Base-by-base conservation (phyloP, 1,284 basidiomycete genomes). In the Gastroboletus turbinatus region DNA sequence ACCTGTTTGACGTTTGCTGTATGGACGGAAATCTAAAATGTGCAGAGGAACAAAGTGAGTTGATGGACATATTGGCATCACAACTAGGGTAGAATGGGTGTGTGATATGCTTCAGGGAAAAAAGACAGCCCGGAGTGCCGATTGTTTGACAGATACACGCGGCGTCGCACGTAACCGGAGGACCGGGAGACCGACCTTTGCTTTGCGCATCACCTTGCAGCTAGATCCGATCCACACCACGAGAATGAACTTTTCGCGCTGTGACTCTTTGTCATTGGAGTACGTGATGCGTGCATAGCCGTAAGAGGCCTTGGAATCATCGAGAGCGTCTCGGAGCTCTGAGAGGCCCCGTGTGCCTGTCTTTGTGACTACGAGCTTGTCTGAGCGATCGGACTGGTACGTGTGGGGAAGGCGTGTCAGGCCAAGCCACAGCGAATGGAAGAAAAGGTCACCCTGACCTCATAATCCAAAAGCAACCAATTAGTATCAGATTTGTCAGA, bases 171-270 rank as follows among this genome's bases (percentile, higher is more conserved):
- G 63, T 69, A 64, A 65, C 57, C 35, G 42, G 44, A 49, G 29
- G 46, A 32, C 40, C 25, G 42, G 42, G 43, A 30, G 52, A 71
- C 82, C 61, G 62, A 91, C 92, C 85, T 92, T 94, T 44, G 88
- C 94, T 75, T 87, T 90, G 60, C 94, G 82, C 94, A 96, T 94
- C 62, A 94, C 80, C 77, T 92, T 92, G 75, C 91, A 93, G 44
- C 80, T 75, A 38, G 84, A 78, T 40, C 94, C 94, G 73, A 96
- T 95, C 93, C 94, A 96, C 56, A 88, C 84, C 72, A 96, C 82
- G 66, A 96, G 80, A 62, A 92, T 83, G 75, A 96, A 96, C 78
- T 95, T 96, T 78, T 94, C 89, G 60, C 94, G 83, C 73, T 81
- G 86, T 46, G 86, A 88, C 76, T 92, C 89, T 77, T 88, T 90